Conservation (phyloP, 768 basidiomycete species). For the Dacryopinax spathularia region DNA sequence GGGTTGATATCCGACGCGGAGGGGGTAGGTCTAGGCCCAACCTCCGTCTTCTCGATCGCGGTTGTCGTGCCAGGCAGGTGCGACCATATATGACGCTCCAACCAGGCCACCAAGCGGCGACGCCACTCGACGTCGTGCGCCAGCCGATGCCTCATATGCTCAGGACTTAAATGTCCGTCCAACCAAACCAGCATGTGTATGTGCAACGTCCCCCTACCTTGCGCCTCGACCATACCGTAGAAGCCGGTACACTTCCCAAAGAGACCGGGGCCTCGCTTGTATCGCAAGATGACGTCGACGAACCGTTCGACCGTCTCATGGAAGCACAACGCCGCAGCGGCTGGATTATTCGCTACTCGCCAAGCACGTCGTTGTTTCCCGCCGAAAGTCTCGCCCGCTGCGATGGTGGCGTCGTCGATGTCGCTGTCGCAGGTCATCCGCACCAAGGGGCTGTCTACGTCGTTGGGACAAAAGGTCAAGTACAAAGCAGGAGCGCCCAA, state of each 20-base stretch:
- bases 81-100: slow-evolving; percentile 20
- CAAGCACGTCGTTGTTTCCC: slow-evolving; percentile 24
- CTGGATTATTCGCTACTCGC: slow-evolving; percentile 30
- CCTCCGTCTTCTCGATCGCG: background rate
- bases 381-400: slow-evolving; percentile 10
- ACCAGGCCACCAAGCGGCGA: slow-evolving; percentile 12
- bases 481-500: slow-evolving; percentile 31
- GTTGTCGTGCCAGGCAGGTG: slow-evolving; percentile 14
- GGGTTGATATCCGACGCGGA: background rate
- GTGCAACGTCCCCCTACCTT: slow-evolving; percentile 29
- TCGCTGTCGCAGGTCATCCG: slow-evolving; percentile 27
- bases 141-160: slow-evolving; percentile 18
- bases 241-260: slow-evolving; percentile 25
- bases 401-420: slow-evolving; percentile 26
- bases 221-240: slow-evolving; percentile 32
- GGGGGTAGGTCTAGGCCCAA: slow-evolving; percentile 11
- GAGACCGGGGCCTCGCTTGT: slow-evolving; percentile 18
- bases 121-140: slow-evolving; percentile 15
- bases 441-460: slow-evolving; percentile 31
- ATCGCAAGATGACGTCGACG: slow-evolving; percentile 20
- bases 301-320: slow-evolving; percentile 29
- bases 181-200: slow-evolving; percentile 33
- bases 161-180: slow-evolving; percentile 22
- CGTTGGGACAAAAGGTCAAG: slow-evolving; percentile 34
- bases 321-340: slow-evolving; percentile 30